Percentiles rank a stretch among this genome's conserved stretches.
Conservation (phyloP, 2,329 filamentous ascomycete genomes). For the Pseudogymnoascus sp. region DNA sequence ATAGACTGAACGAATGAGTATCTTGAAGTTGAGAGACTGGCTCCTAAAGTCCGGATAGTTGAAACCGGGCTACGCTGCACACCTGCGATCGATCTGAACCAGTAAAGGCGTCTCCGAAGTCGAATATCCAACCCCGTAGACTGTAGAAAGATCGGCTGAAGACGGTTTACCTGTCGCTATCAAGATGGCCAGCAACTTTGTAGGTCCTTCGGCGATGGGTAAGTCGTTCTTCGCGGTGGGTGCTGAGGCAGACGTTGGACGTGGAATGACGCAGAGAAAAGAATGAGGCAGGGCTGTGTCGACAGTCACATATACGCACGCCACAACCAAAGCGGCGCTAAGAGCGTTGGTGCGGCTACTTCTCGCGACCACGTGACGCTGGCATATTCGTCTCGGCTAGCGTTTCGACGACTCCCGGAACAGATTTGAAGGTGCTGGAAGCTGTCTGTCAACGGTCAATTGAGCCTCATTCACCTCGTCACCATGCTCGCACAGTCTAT, state of each 20-base stretch:
- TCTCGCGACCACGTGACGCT: neutral
- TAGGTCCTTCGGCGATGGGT: constrained; percentile 24
- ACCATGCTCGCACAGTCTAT: constrained; percentile 29
- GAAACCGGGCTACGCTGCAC: constrained; percentile 10
- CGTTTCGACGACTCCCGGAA: constrained; percentile 8
- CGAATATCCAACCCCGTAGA: constrained; percentile 28
- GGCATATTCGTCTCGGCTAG: constrained; percentile 7
- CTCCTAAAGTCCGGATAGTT: neutral
- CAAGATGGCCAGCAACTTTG: constrained; percentile 31
- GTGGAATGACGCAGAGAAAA: constrained; percentile 18
- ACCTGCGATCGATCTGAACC: constrained; percentile 38
- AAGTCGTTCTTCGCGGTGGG: constrained; percentile 24
- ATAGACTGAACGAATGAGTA: constrained; percentile 9
- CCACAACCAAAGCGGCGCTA: neutral
- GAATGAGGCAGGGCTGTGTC: neutral
- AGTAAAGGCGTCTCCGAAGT: constrained; percentile 53
- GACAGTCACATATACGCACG: neutral
- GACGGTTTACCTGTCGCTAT: constrained; percentile 27
- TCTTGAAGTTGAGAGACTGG: constrained; percentile 12
- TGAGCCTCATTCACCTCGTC: constrained; percentile 22
- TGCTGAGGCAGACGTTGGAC: constrained; percentile 14
- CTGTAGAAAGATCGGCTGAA: constrained; percentile 31
- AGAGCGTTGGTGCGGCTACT: neutral
- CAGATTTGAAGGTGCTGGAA: constrained; percentile 9
- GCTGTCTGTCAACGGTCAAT: constrained; percentile 19